Evolutionary conservation across 805 yeast genomes (phyloP), one percentile per base, ranked within the genome.

Genomic region (Kazachstania martiniae): DNA sequence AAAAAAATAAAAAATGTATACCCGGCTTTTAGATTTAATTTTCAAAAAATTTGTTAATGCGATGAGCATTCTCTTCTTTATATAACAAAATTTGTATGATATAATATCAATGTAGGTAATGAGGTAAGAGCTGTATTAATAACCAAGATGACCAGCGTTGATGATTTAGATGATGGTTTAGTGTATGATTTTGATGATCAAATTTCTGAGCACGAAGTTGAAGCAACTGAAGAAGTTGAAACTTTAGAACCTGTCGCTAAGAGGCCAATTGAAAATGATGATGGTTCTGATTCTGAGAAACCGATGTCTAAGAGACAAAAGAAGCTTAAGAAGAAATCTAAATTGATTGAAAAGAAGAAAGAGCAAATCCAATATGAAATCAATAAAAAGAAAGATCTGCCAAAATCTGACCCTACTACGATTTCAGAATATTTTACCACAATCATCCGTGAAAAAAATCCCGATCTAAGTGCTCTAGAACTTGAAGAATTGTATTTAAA

Each of bases 161-260:
- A 85, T 54, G 94, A 79, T 38, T 62, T 84, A 37, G 87, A 82
- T 32, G 94, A 83, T 50, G 89, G 85, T 3, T 60, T 84, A 31
- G 79, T 66, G 3, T 81, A 80, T 48, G 67, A 63, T 4, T 49
- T 56, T 24, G 72, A 58, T 12, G 61, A 53, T 21, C 59, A 54
- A 26, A 43, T 9, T 61, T 21, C 24, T 8, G 34, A 36, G 27
- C 40, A 39, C 15, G 47, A 39, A 16, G 49, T 36, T n/a, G 53
- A 39, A 25, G 44, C 32, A 15, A 13, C 2, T 5, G 21, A 28
- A 16, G 21, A 15, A 1, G 12, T 21, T 9, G 31, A 28, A 12
- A 16, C 26, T 17, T 14, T 18, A 4, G 13, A 25, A 12, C 8
- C 27, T n/a, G 12, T 16, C 12, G 18, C 18, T 22, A 23, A 40